Evolutionary conservation across 495 filamentous ascomycete genomes (phyloP).

Genomic region (Recurvomyces mirabilis): DNA sequence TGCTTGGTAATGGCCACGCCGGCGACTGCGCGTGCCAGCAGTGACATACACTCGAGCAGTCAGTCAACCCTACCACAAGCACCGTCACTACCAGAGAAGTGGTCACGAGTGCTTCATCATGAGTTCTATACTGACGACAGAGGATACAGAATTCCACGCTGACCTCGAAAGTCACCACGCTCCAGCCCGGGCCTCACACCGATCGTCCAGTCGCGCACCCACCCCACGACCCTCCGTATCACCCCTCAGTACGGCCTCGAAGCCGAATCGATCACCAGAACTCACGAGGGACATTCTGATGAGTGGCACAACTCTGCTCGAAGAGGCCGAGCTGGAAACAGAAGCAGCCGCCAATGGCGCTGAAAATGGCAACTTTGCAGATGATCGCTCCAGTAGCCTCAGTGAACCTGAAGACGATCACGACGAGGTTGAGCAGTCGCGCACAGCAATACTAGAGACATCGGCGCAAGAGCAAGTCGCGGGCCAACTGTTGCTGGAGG

Average conservation of each 20-base stretch:
- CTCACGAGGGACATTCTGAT: constrained; percentile 3
- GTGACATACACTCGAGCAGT: constrained; percentile 7
- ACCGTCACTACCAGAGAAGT: background rate
- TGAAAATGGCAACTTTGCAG: constrained; percentile 15
- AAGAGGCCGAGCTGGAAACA: constrained; percentile 7
- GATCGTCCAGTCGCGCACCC: constrained; percentile 1
- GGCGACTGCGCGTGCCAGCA: constrained; percentile 12
- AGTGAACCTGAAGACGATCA: constrained; percentile 82
- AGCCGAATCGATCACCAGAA: constrained; percentile 8
- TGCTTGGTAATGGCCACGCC: constrained; percentile 8
- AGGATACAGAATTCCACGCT: background rate
- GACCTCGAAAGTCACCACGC: constrained; percentile 1
- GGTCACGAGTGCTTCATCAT: background rate
- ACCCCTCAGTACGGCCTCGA: constrained; percentile 14
- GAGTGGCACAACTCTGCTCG: background rate
- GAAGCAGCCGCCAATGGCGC: background rate
- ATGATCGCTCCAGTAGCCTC: constrained; percentile 54
- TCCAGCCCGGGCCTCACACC: background rate
- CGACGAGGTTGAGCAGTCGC: constrained; percentile 38
- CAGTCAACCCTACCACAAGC: background rate
- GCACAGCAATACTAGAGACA: constrained; percentile 32
- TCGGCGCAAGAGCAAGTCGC: constrained; percentile 19
- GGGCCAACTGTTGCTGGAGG: constrained; percentile 33
- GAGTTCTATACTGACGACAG: background rate
- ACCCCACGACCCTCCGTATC: constrained; percentile 19